Evolutionary conservation across 805 yeast species (phyloP), one percentile per base, ranked within the genome.

Genomic region (Clavispora santaluciae): DNA sequence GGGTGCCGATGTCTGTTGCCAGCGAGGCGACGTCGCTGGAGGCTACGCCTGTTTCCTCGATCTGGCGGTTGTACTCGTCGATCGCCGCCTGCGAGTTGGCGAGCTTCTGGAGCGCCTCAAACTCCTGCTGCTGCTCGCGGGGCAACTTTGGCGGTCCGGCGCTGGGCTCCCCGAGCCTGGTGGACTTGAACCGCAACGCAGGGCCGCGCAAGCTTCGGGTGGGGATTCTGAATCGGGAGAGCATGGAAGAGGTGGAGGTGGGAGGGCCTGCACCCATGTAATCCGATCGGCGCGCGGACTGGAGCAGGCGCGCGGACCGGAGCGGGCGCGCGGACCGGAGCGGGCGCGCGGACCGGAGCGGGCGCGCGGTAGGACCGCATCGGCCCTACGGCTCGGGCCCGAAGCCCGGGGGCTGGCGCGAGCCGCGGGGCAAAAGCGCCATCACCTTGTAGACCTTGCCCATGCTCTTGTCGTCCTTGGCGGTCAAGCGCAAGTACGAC

Each of bases 51-150:
- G 44, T 40, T n/a, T 59, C 63, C 24, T 57, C 55, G 17, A 73
- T 54, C 33, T 70, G 64, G 16, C 68, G 65, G 52, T 86, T 86
- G 57, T 81, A 84, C 42, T 81, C 87, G 35, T 84, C 90, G 20
- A 86, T 82, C 1, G 87, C 85, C 3, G 79, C 78, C 61, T 85
- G 90, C 0, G 90, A 76, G 54, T 74, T 79, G 3, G 97, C 98
- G 36, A 81, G 73, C 56, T 75, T 80, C 55, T 89, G 95, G 30
- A 91, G 76, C 31, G 76, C 73, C 58, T 93, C 99, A 62, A 93
- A 91, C 64, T 93, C 99, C 52, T 83, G 89, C 61, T 87, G 96
- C 39, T 86, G 86, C 48, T 84, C 83, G 42, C 79, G 76, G 15
- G 87, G 82, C n/a, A 87, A 70, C 44, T 78, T 75, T 18, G 91